Evolutionary conservation across 805 yeast species (phyloP), one percentile per base, ranked within the genome.

Genomic region (Nakazawaea holstii): DNA sequence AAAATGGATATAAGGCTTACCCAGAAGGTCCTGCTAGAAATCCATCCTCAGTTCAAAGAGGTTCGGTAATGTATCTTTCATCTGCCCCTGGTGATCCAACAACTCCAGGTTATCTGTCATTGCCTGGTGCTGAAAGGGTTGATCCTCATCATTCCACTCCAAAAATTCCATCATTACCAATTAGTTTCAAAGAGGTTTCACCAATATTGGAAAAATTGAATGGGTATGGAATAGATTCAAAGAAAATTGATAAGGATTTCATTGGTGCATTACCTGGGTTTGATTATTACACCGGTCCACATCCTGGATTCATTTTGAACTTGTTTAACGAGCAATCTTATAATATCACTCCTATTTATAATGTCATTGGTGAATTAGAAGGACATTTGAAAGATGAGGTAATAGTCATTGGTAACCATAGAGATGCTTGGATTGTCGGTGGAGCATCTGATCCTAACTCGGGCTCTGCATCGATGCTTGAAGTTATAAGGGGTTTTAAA

Each of bases 381-480:
- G 91, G 91, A 35, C 59, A 62, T 9, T 66, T 70, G 35, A 63
- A 67, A 41, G 72, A 76, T 44, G 82, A 82, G 49, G 80, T 76
- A 15, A 72, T 85, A 42, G 60, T 86, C 31, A 59, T 85, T 48
- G 94, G 94, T 32, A 85, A 84, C 60, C 94, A 85, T 59, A 76
- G 90, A 47, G 94, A 86, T 59, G 81, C 91, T 2, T 87, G 92
- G 94, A 76, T 82, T 48, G 77, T 80, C 48, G 87, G 87, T 44
- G 88, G 88, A 10, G 91, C 91, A 1, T 82, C 79, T 28, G 94
- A 86, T 63, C 91, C 94, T 27, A 85, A 85, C 61, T 74, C 84
- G 28, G 92, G 92, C 0, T 74, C 87, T 15, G 82, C 90, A 1
- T 78, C 72, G 0, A 52, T 83, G 53, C 61, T 85, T 39, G 92